Conservation (phyloP, 306 rosid species). For the Prosopis cineraria region DNA sequence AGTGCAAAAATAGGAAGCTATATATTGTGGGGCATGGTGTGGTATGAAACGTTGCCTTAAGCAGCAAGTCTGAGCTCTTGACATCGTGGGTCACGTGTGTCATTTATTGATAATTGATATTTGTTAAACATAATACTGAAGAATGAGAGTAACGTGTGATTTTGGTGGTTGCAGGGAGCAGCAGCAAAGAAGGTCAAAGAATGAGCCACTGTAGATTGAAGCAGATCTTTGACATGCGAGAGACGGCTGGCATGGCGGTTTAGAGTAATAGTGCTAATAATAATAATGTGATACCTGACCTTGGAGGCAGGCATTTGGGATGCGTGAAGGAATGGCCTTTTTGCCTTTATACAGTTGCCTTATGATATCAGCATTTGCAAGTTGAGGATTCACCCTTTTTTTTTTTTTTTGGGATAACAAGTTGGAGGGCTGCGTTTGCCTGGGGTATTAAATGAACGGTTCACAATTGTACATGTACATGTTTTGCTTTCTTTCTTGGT, state of each 20-base stretch:
- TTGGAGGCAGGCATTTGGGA: neutral
- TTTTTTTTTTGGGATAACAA: neutral
- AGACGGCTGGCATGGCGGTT: neutral
- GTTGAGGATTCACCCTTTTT: neutral
- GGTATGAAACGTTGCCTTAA: neutral
- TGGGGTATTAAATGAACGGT: neutral
- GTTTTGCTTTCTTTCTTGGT: neutral
- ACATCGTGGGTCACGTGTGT: neutral
- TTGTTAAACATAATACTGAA: neutral
- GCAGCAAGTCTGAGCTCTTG: neutral
- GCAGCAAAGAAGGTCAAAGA: conserved; percentile 30
- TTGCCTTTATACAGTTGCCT: neutral
- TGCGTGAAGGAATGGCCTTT: neutral
- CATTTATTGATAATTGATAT: neutral
- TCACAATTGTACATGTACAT: conserved; percentile 8
- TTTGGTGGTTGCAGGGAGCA: conserved; percentile 18
- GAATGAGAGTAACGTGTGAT: conserved; percentile 2
- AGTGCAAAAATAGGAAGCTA: neutral
- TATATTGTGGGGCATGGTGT: neutral
- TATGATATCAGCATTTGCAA: neutral
- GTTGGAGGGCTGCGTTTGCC: neutral
- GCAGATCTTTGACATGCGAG: neutral
- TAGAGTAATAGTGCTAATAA: too few species aligned
- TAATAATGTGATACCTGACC: too few species aligned
- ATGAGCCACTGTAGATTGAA: neutral